Base-by-base conservation (phyloP, 352 stramenopile species). In the Pilasporangium apinafurcum region DNA sequence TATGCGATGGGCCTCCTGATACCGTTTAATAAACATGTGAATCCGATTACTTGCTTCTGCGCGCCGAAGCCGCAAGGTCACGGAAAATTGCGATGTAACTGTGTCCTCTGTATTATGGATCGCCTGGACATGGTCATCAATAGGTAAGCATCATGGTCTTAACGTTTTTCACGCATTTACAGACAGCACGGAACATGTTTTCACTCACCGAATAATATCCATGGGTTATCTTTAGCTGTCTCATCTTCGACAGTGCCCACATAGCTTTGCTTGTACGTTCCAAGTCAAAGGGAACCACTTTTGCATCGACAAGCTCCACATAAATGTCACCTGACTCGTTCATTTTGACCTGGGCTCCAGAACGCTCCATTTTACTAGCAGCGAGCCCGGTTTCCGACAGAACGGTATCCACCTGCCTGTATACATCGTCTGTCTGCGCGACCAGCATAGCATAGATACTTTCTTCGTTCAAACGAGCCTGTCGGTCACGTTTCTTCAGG, bases 301-400 rank as follows among this genome's bases (percentile, higher is more conserved):
- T 46, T 18, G 39, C 25, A 18, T 46, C 39, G 17, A 46, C 24
- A 12, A 46, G 13, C n/a, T 34, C 25, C 17, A 46, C 26, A 17
- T 27, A 34, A 6, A 46, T 18, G 8, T 29, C 17, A 18, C 27
- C 39, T 2, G 5, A 24, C 8, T 26, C 27, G 8, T 46, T 29
- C 14, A 14, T 46, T 24, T 46, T 35, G 8, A 34, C 18, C 29
- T 20, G 26, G 24, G 13, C 17, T 3, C 36, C 39, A 1, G 13
- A 20, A 4, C 34, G 10, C 16, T 46, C 39, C 9, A 16, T 17
- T 3, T 27, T 34, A 9, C 3, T 3, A 2, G 17, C 2, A 36
- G 39, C n/a, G 4, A 46, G 36, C 5, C 39, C 26, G 2, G 39
- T 8, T 4, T 37, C 39, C 2, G 4, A 17, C 6, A 46, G 27